These are phyloP conservation scores for Gautieria morchelliformis DNA, from an alignment of 768 basidiomycete species.

Conservation along the genomic window DNA sequence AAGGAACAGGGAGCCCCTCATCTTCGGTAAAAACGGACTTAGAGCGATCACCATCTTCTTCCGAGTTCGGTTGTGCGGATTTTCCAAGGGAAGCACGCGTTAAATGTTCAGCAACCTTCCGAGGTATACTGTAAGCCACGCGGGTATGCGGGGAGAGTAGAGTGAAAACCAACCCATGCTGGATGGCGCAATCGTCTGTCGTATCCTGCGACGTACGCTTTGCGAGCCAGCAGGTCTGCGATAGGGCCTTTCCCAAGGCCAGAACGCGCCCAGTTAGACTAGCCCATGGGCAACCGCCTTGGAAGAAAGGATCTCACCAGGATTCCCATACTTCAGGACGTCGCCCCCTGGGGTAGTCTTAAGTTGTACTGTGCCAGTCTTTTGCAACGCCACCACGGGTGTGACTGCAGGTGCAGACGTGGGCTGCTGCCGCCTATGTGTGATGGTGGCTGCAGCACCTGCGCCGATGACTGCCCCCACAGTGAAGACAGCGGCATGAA, in stretches of 20 bases:
- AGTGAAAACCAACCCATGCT: constrained; percentile 60
- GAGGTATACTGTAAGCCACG: neutral
- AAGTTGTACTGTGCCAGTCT: neutral
- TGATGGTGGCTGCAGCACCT: constrained; percentile 32
- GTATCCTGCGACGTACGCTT: constrained; percentile 84
- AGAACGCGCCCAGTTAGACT: neutral
- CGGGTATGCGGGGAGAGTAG: neutral
- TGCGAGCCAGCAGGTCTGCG: constrained; percentile 66
- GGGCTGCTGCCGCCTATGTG: constrained; percentile 2
- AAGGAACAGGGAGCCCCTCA: constrained; percentile 57
- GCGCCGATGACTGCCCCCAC: constrained; percentile 78
- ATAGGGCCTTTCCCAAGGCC: constrained; percentile 59
- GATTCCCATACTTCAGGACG: constrained; percentile 71
- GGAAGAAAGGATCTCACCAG: constrained; percentile 43
- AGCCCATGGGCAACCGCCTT: neutral
- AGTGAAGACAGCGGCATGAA: constrained; percentile 70
- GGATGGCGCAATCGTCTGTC: constrained; percentile 87
- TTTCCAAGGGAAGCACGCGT: constrained; percentile 65
- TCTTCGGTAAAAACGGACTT: constrained; percentile 83
- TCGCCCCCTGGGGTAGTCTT: constrained; percentile 19
- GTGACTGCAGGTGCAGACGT: constrained; percentile 10
- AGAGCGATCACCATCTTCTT: constrained; percentile 49
- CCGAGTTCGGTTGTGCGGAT: constrained; percentile 19
- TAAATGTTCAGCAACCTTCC: constrained; percentile 89
- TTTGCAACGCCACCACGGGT: constrained; percentile 1